Evolutionary conservation across 75 land plant species (phyloP).

Genomic region (Picea glauca): DNA sequence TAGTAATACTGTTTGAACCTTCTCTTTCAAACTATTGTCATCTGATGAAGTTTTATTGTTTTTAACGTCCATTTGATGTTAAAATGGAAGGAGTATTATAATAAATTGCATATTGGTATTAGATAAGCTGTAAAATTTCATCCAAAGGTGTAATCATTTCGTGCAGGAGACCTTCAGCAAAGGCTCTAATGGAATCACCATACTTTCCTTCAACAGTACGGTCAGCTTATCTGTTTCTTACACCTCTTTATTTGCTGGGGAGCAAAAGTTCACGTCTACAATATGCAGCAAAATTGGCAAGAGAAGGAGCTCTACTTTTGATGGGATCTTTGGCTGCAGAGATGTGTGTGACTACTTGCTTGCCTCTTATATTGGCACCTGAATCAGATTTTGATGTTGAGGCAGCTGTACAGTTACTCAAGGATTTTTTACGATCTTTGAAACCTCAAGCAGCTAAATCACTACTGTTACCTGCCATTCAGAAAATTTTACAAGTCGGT

Average conservation of each 20-base stretch:
- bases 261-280: constrained; percentile 47
- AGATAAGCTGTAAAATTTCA: background rate
- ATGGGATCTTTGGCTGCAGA: constrained; percentile 78
- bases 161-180: constrained; percentile 73
- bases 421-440: constrained; percentile 63
- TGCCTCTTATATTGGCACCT: constrained; percentile 46
- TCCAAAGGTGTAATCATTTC: constrained; percentile 5
- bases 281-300: constrained; percentile 76
- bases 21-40: background rate
- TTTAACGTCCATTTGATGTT: background rate
- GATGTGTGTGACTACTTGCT: constrained; percentile 66
- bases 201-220: constrained; percentile 63
- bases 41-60: background rate
- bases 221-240: constrained; percentile 67
- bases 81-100: too few relatives aligned
- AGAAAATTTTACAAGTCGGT: constrained; percentile 84
- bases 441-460: constrained; percentile 47
- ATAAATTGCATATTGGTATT: constrained; percentile 1
- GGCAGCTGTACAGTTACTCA: constrained; percentile 51
- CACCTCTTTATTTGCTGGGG: constrained; percentile 67
- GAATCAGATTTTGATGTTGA: constrained; percentile 55
- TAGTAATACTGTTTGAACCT: background rate
- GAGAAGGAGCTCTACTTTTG: constrained; percentile 50
- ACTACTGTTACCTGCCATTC: constrained; percentile 55
- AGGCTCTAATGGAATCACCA: constrained; percentile 63